phyloP scores from a whole-genome alignment of 306 rosid genomes.

The Ziziphus jujuba region DNA sequence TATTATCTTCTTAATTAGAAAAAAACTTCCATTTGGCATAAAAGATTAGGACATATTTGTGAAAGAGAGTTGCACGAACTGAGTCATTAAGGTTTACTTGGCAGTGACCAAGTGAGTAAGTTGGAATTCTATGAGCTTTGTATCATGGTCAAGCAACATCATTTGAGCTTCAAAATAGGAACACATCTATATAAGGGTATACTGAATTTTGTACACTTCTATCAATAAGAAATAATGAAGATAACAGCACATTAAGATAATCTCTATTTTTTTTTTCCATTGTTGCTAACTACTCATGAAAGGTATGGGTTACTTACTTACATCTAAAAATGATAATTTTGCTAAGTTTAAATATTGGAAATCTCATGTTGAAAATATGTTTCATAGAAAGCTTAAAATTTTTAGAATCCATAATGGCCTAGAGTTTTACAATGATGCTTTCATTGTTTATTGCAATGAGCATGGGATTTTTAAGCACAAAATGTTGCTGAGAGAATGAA shows the following conservation, averaged over 20 bases:
- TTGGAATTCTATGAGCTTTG: background rate
- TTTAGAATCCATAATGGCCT: background rate
- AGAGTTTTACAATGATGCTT: background rate
- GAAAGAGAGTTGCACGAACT: background rate
- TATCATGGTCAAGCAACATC: background rate
- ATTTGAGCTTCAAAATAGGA: background rate
- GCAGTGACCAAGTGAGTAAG: no score
- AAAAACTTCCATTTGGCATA: background rate
- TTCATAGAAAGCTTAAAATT: no score
- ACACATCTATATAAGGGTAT: no score
- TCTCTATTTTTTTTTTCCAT: background rate
- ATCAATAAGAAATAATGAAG: no score
- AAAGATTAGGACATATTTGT: background rate
- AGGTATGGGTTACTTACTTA: background rate
- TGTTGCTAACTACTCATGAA: background rate
- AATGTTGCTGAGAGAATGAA: no score
- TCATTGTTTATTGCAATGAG: background rate
- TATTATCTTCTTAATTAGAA: background rate
- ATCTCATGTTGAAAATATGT: background rate
- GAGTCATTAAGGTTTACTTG: background rate
- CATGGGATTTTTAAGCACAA: background rate
- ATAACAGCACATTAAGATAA: background rate
- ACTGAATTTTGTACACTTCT: background rate
- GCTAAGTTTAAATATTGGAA: background rate
- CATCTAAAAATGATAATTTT: no score